phyloP scores from a whole-genome alignment of 2,329 filamentous ascomycete species.

The Davidsoniella australis region DNA sequence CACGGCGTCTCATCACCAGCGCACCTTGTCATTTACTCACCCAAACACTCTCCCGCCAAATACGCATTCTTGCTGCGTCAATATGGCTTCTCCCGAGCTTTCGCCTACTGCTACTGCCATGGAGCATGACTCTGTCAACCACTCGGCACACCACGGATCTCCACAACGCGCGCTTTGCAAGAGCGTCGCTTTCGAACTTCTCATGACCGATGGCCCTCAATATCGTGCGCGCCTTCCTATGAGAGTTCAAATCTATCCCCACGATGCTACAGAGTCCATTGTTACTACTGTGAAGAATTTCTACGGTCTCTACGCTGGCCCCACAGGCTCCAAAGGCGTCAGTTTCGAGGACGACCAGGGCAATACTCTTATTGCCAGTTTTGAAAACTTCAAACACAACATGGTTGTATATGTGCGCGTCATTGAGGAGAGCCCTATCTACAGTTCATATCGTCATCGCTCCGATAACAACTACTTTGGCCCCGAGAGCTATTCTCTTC shows the following conservation, averaged over 20 bases:
- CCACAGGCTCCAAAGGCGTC: constrained; percentile 55
- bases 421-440: constrained; percentile 35
- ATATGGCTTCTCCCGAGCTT: constrained; percentile 10
- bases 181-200: constrained; percentile 63
- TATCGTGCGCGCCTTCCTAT: constrained; percentile 63
- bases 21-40: neutral
- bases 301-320: constrained; percentile 79
- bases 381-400: constrained; percentile 85
- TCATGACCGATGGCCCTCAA: constrained; percentile 50
- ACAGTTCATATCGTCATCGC: constrained; percentile 10
- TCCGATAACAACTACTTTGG: constrained; percentile 27
- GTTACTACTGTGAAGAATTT: constrained; percentile 98
- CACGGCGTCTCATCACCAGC: constrained; percentile 4
- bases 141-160: neutral
- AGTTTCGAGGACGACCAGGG: constrained; percentile 87
- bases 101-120: constrained; percentile 4
- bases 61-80: neutral
- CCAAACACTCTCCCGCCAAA: neutral
- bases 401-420: constrained; percentile 90
- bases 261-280: constrained; percentile 95
- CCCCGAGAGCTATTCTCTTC: constrained; percentile 33
- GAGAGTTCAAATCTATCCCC: constrained; percentile 79
- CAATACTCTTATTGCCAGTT: constrained; percentile 82
- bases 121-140: constrained; percentile 5
- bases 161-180: constrained; percentile 28